Percentiles rank a stretch among this genome's conserved stretches.
Evolutionary conservation across 306 rosid species (phyloP).

Genomic region (Macrotyloma uniflorum): DNA sequence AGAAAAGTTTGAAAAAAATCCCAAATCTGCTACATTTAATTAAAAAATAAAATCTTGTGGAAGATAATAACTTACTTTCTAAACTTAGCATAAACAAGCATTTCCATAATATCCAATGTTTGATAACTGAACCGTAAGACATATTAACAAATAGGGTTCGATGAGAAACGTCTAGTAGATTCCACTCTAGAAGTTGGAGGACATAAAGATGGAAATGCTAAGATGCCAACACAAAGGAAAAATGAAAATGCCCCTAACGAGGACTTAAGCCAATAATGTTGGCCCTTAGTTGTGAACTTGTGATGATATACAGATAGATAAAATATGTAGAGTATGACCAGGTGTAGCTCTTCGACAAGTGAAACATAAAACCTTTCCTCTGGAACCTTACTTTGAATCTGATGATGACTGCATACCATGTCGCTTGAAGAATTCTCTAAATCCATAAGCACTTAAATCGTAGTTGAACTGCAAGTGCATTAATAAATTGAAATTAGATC

Average conservation of each 20-base stretch:
- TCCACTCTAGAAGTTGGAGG: not conserved
- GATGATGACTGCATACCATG: slow-evolving; percentile 60
- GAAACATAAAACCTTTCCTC: slow-evolving; percentile 17
- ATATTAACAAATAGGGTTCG: not conserved
- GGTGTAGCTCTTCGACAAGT: not conserved
- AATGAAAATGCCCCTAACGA: not conserved
- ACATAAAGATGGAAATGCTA: not conserved
- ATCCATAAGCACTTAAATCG: slow-evolving; percentile 82
- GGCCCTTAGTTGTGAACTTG: not conserved
- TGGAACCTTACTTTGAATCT: slow-evolving; percentile 38
- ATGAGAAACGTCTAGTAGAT: not conserved
- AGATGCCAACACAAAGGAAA: not conserved
- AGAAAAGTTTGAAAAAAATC: not conserved
- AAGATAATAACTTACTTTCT: not conserved
- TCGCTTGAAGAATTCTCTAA: slow-evolving; percentile 92
- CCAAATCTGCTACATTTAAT: not conserved
- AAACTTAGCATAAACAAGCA: not conserved
- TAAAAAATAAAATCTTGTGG: not conserved
- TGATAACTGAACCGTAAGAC: too few species aligned
- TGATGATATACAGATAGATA: not conserved
- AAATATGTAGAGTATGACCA: not conserved
- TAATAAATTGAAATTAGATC: slow-evolving; percentile 24
- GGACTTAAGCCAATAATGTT: not conserved
- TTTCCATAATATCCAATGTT: not conserved
- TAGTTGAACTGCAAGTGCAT: slow-evolving; percentile 65